These are phyloP conservation scores for Monsonia emarginata DNA, from an alignment of 441 rosid genomes.

Conservation along the genomic window DNA sequence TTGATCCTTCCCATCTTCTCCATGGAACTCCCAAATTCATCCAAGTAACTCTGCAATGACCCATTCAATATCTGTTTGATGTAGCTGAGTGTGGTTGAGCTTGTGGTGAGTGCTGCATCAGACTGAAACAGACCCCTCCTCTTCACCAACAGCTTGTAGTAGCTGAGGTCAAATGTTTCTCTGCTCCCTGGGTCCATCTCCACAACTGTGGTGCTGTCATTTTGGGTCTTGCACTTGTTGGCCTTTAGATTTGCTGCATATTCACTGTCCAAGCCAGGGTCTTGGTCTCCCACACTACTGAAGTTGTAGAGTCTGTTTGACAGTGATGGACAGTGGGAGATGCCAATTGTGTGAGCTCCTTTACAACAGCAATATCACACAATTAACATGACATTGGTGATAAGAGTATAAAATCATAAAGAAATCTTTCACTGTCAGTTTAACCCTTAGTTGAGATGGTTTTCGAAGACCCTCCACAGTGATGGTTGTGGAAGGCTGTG, in stretches of 20 bases:
- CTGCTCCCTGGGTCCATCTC: conserved; percentile 82
- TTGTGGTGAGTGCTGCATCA: conserved; percentile 53
- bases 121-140: conserved; percentile 65
- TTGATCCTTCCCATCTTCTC: conserved; percentile 63
- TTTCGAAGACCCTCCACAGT: no score
- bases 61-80: conserved; percentile 40
- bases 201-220: conserved; percentile 42
- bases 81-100: conserved; percentile 34
- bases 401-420: no score
- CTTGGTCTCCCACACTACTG: conserved; percentile 38
- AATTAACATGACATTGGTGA: conserved; percentile 3
- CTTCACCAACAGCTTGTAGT: conserved; percentile 39
- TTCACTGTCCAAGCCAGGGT: conserved; percentile 31
- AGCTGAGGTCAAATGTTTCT: conserved; percentile 60
- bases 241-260: conserved; percentile 37
- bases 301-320: conserved; percentile 54
- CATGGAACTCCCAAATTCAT: conserved; percentile 55
- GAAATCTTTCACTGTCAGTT: no score
- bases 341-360: conserved; percentile 82
- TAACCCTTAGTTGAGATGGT: no score
- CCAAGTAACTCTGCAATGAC: conserved; percentile 32
- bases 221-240: conserved; percentile 45
- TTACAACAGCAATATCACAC: no score
- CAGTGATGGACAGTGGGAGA: conserved; percentile 55
- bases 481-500: no score